Evolutionary conservation across 1,284 basidiomycete species (phyloP), one percentile per base, ranked within the genome.

Genomic region (Xerocomus cyaneibrunnescens): DNA sequence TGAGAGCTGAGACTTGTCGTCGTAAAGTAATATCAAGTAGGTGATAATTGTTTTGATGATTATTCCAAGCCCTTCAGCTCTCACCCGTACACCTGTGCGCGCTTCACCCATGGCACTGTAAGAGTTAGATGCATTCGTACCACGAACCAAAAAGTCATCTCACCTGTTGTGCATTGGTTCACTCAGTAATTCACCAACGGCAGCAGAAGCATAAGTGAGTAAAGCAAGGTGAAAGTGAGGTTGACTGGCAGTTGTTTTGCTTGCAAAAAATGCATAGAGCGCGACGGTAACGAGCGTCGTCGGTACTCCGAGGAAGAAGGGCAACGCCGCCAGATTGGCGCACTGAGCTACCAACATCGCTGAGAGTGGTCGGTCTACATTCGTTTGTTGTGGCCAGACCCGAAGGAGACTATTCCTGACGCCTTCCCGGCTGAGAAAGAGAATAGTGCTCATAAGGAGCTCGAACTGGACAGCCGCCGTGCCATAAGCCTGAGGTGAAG

Each of bases 401-500:
- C 81, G 71, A 12, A 95, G 75, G 2, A 96, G 78, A 7, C 89
- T 86, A 67, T 88, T 92, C 32, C 94, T 80, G 10, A 98, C 81
- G 5, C 94, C 95, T 69, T 99, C 97, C 10, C 96, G 78, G 27
- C 89, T 88, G 7, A 98, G 78, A 67, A 98, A 97, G 34, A 99
- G 78, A 60, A 97, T 90, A 13, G 93, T 94, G 56, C 88, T 91
- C 32, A 92, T 81, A 25, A 99, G 70, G 30, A 90, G 79, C 62
- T 94, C 92, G 68, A 94, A 89, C 62, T 93, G 91, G 50, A 94
- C 87, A 4, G 89, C 83, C 10, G 89, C 90, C 0, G 89, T 89
- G 7, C 92, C 92, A 62, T 94, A 97, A 14, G 90, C 88, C 46
- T 81, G 81, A 0, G 96, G 94, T 1, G 92, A 85, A 1, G 90